Base-by-base conservation (phyloP, 495 filamentous ascomycete species). In the Xylaria grammica region DNA sequence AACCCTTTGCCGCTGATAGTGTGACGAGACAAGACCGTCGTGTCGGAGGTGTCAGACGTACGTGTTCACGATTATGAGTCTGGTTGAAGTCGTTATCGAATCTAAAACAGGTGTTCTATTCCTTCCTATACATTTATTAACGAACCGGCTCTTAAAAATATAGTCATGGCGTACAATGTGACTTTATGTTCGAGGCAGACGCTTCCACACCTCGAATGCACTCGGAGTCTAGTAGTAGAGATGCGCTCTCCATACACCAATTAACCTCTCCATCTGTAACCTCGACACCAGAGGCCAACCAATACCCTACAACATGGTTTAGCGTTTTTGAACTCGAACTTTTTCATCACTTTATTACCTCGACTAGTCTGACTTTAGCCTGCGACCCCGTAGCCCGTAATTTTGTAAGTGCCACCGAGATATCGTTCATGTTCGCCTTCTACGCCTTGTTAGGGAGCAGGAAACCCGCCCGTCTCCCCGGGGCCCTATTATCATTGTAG, bases 261-360 rank as follows among this genome's bases (percentile, higher is more conserved):
- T 20, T 61, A n/a, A 61, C 46, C 22, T 61, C 58, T 5, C 46
- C 58, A 22, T 42, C 58, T 3, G 46, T 30, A 20, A 3, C 32
- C 32, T 61, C 58, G 20, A 51, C 58, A 27, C 46, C 58, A 0
- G 58, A 61, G 30, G 19, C 56, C 9, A 19, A 10, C 22, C 46
- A 15, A 29, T 29, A 40, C 17, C 34, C 58, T 20, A 22, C 38
- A 20, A 52, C 58, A 51, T 61, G 58, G 58, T 61, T 61, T 15
- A 72, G 66, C 57, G 27, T 69, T 8, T 45, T 52, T 17, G 69
- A 72, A 32, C 65, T 74, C n/a, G 71, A 74, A 40, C 63, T 74
- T 6, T 61, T 74, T 5, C 71, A 74, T 60, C 66, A 74, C 45
- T 74, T 52, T 50, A 48, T 58, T 34, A 72, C 63, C 6, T 68